A percentile compares a stretch with the other conserved stretches of the same genome.
Conservation (phyloP, 495 filamentous ascomycete genomes). For the Endocarpon pusillum region DNA sequence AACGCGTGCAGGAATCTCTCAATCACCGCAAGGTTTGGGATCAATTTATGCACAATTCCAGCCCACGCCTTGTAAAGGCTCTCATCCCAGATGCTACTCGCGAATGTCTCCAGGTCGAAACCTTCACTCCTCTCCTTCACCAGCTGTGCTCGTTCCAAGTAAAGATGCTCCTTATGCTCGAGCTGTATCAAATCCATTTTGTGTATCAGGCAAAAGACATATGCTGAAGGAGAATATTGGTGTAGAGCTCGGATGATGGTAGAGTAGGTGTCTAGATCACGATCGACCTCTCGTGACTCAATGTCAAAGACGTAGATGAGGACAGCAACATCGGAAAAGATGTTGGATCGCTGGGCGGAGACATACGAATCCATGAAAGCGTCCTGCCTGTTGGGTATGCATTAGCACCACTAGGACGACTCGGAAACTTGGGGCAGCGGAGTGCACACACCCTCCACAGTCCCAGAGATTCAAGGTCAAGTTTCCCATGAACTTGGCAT, state of each 20-base stretch:
- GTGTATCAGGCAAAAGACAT: constrained; percentile 86
- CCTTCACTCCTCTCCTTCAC: constrained; percentile 60
- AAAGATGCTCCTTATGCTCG: constrained; percentile 57
- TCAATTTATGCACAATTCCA: constrained; percentile 84
- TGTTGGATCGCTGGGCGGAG: constrained; percentile 78
- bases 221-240: constrained; percentile 69
- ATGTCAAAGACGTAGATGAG: constrained; percentile 99
- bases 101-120: constrained; percentile 57
- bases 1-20: constrained; percentile 65
- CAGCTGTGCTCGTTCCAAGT: constrained; percentile 55
- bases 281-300: constrained; percentile 80
- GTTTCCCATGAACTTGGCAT: constrained; percentile 96
- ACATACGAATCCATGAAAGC: constrained; percentile 98
- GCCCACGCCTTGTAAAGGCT: constrained; percentile 97
- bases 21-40: constrained; percentile 82
- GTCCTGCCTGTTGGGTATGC: constrained; percentile 51
- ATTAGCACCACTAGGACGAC: not conserved
- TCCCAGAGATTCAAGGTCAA: constrained; percentile 96
- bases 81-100: constrained; percentile 97
- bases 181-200: constrained; percentile 96
- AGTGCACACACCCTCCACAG: constrained; percentile 53
- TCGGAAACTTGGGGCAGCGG: not conserved
- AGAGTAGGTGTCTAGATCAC: constrained; percentile 77
- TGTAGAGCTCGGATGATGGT: constrained; percentile 69
- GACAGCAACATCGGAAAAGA: constrained; percentile 91